Conservation (phyloP, 2,329 filamentous ascomycete species). For the Monilinia fructigena region DNA sequence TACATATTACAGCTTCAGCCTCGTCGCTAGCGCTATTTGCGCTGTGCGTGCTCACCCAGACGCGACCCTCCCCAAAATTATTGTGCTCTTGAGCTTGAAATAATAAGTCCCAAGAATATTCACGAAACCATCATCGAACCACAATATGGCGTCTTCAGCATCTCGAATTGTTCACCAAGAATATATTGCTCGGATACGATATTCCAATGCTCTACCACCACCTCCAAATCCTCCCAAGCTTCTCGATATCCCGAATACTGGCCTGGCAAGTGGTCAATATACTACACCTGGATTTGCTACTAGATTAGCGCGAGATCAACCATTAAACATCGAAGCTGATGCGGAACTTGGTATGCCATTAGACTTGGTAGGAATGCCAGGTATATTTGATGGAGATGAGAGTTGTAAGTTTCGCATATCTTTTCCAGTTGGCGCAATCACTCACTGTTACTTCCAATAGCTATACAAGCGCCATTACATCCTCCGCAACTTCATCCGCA, state of each 20-base stretch:
- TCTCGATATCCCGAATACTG: slow-evolving; percentile 92
- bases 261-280: slow-evolving; percentile 81
- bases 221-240: slow-evolving; percentile 94
- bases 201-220: slow-evolving; percentile 91
- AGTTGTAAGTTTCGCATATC: slow-evolving; percentile 62
- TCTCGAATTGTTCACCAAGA: slow-evolving; percentile 73
- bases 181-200: slow-evolving; percentile 94
- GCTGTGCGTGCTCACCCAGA: slow-evolving; percentile 17
- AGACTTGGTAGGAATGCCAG: slow-evolving; percentile 90
- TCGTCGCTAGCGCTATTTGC: slow-evolving; percentile 22
- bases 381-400: slow-evolving; percentile 93
- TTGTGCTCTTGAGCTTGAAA: slow-evolving; percentile 4
- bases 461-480: slow-evolving; percentile 76
- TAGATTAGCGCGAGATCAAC: slow-evolving; percentile 83
- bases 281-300: slow-evolving; percentile 89
- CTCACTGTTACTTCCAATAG: slow-evolving; percentile 47
- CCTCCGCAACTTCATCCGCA: slow-evolving; percentile 73
- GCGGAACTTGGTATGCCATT: slow-evolving; percentile 97
- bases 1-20: slow-evolving; percentile 16
- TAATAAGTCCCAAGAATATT: slow-evolving; percentile 1
- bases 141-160: slow-evolving; percentile 37
- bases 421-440: slow-evolving; percentile 24
- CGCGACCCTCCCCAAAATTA: slow-evolving; percentile 21
- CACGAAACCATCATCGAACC: slow-evolving; percentile 12
- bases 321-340: slow-evolving; percentile 94